Base-by-base conservation (phyloP, 106 monocot species). In the Posidonia australis region DNA sequence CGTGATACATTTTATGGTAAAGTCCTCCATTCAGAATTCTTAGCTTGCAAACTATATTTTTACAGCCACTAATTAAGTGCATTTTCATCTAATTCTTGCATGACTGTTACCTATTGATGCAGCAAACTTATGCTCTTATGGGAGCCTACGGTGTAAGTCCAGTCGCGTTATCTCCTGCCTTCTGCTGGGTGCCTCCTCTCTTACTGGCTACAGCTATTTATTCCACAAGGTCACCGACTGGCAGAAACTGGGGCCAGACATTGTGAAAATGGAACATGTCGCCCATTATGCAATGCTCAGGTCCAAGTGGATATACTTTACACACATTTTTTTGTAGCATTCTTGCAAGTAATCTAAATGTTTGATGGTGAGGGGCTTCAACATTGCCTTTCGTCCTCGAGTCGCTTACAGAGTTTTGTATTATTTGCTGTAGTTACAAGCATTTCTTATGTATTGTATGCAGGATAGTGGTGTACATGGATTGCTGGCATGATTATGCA, bases 1-100 rank as follows among this genome's bases (percentile, higher is more conserved):
- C 53, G 67, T 55, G 52, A 54, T 79, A 66, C 80, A 93, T 75
- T 53, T 81, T 22, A 85, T 85, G 84, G 92, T 92, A 77, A 47
- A 36, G 0, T 26, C 19, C 41, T 4, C 19, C 13, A 20, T 19
- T 29, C 12, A 11, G 29, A 46, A 36, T 76, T 58, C 1, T 14
- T 10, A 17, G 13, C 16, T 55, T 55, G 5, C 11, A 55, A 5
- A 55, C 55, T 24, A 24, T 9, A 55, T 55, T 1, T 55, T 26
- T 22, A 9, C 11, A 55, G 22, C 6, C 25, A 12, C 55, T 26
- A 24, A 25, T 6, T 24, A 26, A 55, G 55, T 55, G 55, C 21
- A 24, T 55, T 55, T 24, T 55, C 2, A 10, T 26, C n/a, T 11
- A n/a, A 9, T 21, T 20, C n/a, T n/a, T n/a, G n/a, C 5, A 61